Evolutionary conservation across 1,284 basidiomycete genomes (phyloP), one percentile per base, ranked within the genome.

Genomic region (Rhodotorula sp.): DNA sequence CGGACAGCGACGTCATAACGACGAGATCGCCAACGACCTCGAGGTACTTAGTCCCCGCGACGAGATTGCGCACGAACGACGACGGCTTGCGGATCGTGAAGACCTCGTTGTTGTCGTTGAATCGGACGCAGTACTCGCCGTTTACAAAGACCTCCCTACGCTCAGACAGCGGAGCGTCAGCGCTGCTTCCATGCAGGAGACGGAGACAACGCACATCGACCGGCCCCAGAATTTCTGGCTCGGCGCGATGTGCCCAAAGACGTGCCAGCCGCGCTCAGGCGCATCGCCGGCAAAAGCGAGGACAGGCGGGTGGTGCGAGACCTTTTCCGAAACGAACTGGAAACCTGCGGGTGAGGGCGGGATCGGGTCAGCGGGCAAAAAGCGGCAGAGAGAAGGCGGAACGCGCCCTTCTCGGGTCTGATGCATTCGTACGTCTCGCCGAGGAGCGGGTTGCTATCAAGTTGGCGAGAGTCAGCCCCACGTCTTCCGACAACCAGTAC

Each of bases 21-120:
- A 84, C 92, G 87, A 80, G 88, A 86, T 73, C 92, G 88, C 71
- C 86, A 84, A 81, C 92, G 88, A 81, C 78, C 72, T 94, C 92
- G 50, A 95, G 85, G 81, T 94, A 95, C 79, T 94, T 94, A 29
- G 90, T 90, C 34, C 92, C 92, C 81, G 92, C 89, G 87, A 94
- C 89, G 69, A 95, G 84, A 81, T 94, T 94, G 72, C 92, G 85
- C 85, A 94, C 89, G 81, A 93, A 94, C 2, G 90, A 91, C 2
- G 91, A 92, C 1, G 92, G 92, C 73, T 90, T 90, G 62, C 54
- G 71, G 69, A 77, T 78, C 29, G 69, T 72, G 67, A 67, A 78
- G 17, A 72, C 62, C 54, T 78, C 78, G 41, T 68, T 71, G 12
- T 70, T 64, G 41, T 75, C 72, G 27, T 29, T 21, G 51, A 79